Evolutionary conservation across 2,329 filamentous ascomycete species (phyloP).

Genomic region (Penicillium paneum): DNA sequence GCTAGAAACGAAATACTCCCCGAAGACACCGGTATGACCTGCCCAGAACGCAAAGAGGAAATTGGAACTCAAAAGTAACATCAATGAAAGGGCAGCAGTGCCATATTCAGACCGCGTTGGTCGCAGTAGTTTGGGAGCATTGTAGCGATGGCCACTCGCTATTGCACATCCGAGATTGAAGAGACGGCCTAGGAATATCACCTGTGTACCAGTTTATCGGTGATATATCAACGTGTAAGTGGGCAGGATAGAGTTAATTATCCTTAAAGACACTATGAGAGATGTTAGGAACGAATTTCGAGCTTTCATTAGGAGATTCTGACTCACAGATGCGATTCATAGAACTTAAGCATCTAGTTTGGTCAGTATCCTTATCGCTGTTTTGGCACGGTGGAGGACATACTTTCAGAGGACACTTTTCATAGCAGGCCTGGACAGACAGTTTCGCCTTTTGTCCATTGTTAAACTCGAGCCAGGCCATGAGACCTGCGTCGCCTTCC

Average conservation of each 20-base stretch:
- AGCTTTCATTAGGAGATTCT: background rate
- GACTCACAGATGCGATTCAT: constrained; percentile 48
- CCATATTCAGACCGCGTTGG: background rate
- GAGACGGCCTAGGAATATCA: background rate
- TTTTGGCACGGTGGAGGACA: constrained; percentile 1
- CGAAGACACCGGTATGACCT: constrained; percentile 3
- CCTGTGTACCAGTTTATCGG: background rate
- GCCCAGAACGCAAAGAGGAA: constrained; percentile 3
- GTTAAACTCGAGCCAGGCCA: constrained; percentile 44
- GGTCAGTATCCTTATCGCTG: constrained; percentile 12
- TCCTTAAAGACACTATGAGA: constrained; percentile 38
- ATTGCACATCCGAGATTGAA: background rate
- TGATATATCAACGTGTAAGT: background rate
- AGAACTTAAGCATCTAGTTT: constrained; percentile 48
- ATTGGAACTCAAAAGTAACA: background rate
- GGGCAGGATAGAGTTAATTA: constrained; percentile 8
- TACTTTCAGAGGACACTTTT: constrained; percentile 44
- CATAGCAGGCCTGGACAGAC: constrained; percentile 40
- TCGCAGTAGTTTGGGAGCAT: background rate
- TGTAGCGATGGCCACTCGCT: background rate
- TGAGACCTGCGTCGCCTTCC: constrained; percentile 34
- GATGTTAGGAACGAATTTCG: constrained; percentile 13
- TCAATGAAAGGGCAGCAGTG: background rate
- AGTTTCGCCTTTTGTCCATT: constrained; percentile 46
- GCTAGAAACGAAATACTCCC: constrained; percentile 1